Base-by-base conservation (phyloP, 768 basidiomycete species). In the Naganishia randhawae region DNA sequence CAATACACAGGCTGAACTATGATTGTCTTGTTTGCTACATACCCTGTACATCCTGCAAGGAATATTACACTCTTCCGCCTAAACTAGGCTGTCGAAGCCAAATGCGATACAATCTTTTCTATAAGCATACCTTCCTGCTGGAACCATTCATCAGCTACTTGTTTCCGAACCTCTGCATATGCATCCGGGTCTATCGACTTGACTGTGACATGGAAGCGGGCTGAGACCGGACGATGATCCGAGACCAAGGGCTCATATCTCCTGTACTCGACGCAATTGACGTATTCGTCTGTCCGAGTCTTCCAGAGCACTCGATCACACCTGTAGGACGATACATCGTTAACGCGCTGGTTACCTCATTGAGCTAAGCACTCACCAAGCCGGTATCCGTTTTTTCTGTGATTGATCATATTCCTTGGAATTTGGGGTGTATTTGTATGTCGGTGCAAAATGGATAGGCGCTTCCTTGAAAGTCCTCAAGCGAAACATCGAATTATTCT, bases 401-500 rank as follows among this genome's bases (percentile, higher is more conserved):
- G 89, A 91, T 2, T 88, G 83, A 76, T 99, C 95, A 73, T 91
- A 99, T 70, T 87, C 85, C 76, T 85, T 79, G 27, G 91, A 86
- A 7, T 85, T 81, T 1, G 86, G 86, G 77, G 95, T 92, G 81
- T 96, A 97, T 80, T 96, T 96, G 85, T 97, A 97, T 41, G 94
- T 96, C 19, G 94, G 93, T 1, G 84, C 80, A 73, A 99, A 99
- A 0, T 83, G 85, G 71, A 97, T 85, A 0, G 86, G 86, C 1
- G 82, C 89, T 76, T 98, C 95, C 9, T 79, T 81, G 81, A 97
- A 98, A 1, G 84, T 83, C 13, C 91, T 87, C 14, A 98, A 82
- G 1, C 95, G 88, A 81, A 92, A 96, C 0, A 83, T 85, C n/a
- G 89, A 89, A 75, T 97, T 97, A 73, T 82, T 84, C 71, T 87